phyloP scores from a whole-genome alignment of 257 asterid species.

The Solanum virginianum region DNA sequence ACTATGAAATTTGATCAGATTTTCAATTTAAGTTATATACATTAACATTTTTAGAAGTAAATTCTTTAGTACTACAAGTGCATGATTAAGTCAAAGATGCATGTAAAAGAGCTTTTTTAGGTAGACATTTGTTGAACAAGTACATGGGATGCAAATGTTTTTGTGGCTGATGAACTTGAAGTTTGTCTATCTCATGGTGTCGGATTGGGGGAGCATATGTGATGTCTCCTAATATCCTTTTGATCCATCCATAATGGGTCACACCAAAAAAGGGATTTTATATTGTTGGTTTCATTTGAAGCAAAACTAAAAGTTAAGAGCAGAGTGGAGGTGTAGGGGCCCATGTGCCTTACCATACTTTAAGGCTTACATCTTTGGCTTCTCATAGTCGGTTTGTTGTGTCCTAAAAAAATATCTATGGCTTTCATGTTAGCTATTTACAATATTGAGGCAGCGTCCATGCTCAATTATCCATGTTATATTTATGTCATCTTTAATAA shows the following conservation, averaged over 20 bases:
- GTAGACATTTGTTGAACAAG: not conserved
- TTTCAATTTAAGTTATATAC: not conserved
- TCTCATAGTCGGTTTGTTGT: not conserved
- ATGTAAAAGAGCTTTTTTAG: not conserved
- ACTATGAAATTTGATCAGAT: too few relatives aligned
- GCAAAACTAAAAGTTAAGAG: not conserved
- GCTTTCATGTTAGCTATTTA: not conserved
- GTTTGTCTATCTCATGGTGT: not conserved
- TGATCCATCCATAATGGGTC: not conserved
- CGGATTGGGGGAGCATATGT: not conserved
- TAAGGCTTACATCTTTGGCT: not conserved
- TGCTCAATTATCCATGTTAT: not conserved
- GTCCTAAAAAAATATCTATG: not conserved
- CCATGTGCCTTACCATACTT: constrained; percentile 3
- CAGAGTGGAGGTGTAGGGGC: not conserved
- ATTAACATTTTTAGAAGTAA: not conserved
- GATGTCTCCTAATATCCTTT: not conserved
- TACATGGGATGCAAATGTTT: not conserved
- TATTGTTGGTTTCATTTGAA: not conserved
- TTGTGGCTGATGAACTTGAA: not conserved
- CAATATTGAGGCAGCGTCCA: not conserved
- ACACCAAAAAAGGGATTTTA: not conserved
- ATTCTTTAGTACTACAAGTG: not conserved
- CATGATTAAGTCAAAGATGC: not conserved
- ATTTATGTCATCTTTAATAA: not conserved